A percentile compares a stretch with the other conserved stretches of the same genome.
Evolutionary conservation across 2,329 filamentous ascomycete genomes (phyloP).

Genomic region (Venturiaceae sp.): DNA sequence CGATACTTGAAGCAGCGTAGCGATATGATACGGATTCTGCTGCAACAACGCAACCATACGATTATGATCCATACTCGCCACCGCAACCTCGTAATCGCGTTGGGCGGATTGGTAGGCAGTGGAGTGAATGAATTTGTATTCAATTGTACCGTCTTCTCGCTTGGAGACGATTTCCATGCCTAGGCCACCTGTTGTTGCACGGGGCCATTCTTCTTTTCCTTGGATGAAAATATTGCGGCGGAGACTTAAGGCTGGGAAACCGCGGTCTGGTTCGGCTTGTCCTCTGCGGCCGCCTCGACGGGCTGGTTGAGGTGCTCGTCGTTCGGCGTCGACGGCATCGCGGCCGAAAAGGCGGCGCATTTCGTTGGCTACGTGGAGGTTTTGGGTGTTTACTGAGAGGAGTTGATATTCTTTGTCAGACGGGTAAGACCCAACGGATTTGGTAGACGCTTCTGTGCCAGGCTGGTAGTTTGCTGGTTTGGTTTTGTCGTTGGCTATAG

Average conservation of each 20-base stretch:
- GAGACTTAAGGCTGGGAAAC: conserved; percentile 51
- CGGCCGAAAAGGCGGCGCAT: conserved; percentile 71
- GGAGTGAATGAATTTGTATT: conserved; percentile 74
- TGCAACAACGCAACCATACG: conserved; percentile 67
- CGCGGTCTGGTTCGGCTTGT: conserved; percentile 45
- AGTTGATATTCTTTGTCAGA: conserved; percentile 32
- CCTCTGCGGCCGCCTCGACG: conserved; percentile 42
- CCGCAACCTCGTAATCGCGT: conserved; percentile 63
- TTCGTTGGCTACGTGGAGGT: conserved; percentile 81
- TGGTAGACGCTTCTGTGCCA: conserved; percentile 19
- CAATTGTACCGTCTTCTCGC: conserved; percentile 48
- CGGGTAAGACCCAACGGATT: conserved; percentile 33
- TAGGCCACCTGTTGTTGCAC: conserved; percentile 67
- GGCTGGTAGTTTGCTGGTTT: no score
- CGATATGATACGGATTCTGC: conserved; percentile 79
- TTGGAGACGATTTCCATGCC: conserved; percentile 60
- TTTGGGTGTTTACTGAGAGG: conserved; percentile 55
- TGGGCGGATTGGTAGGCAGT: conserved; percentile 65
- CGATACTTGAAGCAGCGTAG: conserved; percentile 85
- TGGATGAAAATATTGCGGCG: conserved; percentile 77
- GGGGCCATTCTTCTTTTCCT: conserved; percentile 80
- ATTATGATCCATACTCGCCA: conserved; percentile 78
- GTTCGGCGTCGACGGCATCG: conserved; percentile 47
- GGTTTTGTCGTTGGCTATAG: neutral
- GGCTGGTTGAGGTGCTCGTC: conserved; percentile 23